These are phyloP conservation scores for Wickerhamiella lipophila DNA, from an alignment of 805 yeast species.

Conservation along the genomic window DNA sequence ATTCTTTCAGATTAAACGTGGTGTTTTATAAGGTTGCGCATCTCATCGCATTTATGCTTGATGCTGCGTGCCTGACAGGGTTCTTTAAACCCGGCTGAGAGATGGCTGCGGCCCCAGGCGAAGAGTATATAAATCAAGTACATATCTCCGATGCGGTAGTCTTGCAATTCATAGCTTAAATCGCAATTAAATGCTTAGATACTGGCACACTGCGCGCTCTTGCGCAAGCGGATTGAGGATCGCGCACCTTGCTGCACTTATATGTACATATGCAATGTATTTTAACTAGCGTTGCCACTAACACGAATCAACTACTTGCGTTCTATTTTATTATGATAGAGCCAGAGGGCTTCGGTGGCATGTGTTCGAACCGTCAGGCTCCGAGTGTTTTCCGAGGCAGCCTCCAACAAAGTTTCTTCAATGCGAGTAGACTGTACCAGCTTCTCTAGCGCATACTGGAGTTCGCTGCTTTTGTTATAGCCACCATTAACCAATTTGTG, in stretches of 20 bases:
- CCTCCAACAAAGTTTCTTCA: slow-evolving; percentile 21
- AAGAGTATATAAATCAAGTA: neutral
- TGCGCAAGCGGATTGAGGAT: slow-evolving; percentile 9
- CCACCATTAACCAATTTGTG: slow-evolving; percentile 54
- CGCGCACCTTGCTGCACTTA: slow-evolving; percentile 4
- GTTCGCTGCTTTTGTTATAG: slow-evolving; percentile 32
- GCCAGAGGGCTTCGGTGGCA: slow-evolving; percentile 25
- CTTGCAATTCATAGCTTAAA: neutral
- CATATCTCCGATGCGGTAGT: neutral
- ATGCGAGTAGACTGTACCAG: slow-evolving; percentile 19
- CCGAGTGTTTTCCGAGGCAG: slow-evolving; percentile 21
- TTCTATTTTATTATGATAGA: slow-evolving; percentile 1
- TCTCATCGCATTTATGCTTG: slow-evolving; percentile 1
- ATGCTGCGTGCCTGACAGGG: neutral
- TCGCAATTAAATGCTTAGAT: no score
- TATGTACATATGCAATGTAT: slow-evolving; percentile 9
- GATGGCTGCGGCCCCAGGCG: neutral
- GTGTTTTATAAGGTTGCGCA: neutral
- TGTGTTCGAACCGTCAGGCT: slow-evolving; percentile 22
- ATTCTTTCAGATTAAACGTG: no score
- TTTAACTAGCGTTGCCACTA: neutral
- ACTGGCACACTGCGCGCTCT: neutral
- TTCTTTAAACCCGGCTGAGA: neutral
- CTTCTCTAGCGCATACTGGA: slow-evolving; percentile 22
- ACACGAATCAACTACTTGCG: neutral